Evolutionary conservation across 2,329 filamentous ascomycete genomes (phyloP).

Genomic region (Ophiosphaerella korrae): DNA sequence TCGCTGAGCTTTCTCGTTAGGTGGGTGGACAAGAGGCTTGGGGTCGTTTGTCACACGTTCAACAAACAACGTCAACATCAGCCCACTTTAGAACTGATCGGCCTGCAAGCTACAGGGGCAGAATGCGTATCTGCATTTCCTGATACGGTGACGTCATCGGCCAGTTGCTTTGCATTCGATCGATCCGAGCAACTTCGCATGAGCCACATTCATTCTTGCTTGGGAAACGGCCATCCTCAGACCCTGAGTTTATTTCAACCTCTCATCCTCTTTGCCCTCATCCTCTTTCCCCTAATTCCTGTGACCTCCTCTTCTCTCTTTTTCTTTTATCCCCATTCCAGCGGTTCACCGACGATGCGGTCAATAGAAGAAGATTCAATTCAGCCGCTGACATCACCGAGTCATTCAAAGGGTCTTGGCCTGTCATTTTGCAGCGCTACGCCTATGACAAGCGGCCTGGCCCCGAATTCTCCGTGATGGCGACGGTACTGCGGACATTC

Average conservation of each 20-base stretch:
- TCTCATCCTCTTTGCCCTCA: neutral
- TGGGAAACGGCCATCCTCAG: neutral
- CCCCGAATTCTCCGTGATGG: neutral
- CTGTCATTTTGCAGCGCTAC: neutral
- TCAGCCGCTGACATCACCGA: slow-evolving; percentile 8
- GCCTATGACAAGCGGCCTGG: neutral
- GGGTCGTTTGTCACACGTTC: slow-evolving; percentile 1
- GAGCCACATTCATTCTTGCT: neutral
- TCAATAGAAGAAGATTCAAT: neutral
- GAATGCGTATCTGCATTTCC: neutral
- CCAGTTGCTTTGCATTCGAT: neutral
- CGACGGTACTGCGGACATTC: neutral
- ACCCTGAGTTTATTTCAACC: neutral
- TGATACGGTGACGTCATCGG: slow-evolving; percentile 1
- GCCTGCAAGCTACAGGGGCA: neutral
- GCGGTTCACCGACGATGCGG: neutral
- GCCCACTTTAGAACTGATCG: slow-evolving; percentile 1
- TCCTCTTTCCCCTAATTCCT: neutral
- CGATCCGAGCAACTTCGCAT: slow-evolving; percentile 9
- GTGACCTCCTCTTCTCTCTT: neutral
- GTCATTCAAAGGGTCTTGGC: neutral
- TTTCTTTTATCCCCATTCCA: neutral
- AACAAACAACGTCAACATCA: neutral
- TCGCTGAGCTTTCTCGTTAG: no score
- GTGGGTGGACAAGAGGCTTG: no score